These are phyloP conservation scores for Agrocybe chaxingu DNA, from an alignment of 768 basidiomycete species.

Conservation along the genomic window DNA sequence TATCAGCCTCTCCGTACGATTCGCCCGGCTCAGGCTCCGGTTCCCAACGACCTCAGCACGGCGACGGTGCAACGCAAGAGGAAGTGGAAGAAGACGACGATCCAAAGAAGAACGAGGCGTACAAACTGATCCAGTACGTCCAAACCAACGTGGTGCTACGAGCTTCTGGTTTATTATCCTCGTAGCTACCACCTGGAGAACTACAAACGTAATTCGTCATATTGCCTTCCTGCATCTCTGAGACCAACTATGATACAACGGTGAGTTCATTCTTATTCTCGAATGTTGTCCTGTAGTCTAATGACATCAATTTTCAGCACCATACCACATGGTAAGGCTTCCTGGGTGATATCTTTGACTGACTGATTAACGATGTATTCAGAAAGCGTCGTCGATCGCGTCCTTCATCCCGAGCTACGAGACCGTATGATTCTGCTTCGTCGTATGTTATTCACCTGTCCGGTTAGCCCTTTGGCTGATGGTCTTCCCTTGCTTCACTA, in stretches of 20 bases:
- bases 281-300: conserved; percentile 7
- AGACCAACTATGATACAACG: conserved; percentile 88
- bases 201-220: conserved; percentile 79
- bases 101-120: conserved; percentile 73
- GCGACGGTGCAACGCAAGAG: conserved; percentile 31
- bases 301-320: conserved; percentile 41
- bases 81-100: conserved; percentile 62
- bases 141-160: not conserved
- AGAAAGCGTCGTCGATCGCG: conserved; percentile 91
- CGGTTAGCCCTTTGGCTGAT: not conserved
- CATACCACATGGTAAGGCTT: conserved; percentile 71
- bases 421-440: conserved; percentile 88
- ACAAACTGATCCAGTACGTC: conserved; percentile 75
- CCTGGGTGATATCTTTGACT: conserved; percentile 1
- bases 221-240: conserved; percentile 85
- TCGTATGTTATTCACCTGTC: conserved; percentile 42
- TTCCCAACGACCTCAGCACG: conserved; percentile 28
- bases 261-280: conserved; percentile 27
- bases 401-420: conserved; percentile 85
- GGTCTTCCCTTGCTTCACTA: conserved; percentile 22
- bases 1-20: conserved; percentile 50
- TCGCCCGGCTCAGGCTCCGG: conserved; percentile 25
- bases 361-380: conserved; percentile 12
- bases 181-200: conserved; percentile 88
- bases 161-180: not conserved